Conservation (phyloP, 768 basidiomycete genomes). For the Leccinum imitatum region DNA sequence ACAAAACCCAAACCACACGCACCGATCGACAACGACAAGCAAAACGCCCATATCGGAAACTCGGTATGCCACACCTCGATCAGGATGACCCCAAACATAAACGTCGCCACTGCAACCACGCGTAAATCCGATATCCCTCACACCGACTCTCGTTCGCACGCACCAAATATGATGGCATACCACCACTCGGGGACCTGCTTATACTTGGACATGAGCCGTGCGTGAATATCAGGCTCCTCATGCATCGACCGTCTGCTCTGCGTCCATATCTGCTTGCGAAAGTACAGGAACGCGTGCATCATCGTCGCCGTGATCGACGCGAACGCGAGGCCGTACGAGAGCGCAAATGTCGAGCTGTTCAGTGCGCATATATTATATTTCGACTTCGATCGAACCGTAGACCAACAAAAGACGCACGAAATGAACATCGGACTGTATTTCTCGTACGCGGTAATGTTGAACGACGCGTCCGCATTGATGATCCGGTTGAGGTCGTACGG, state of each 20-base stretch:
- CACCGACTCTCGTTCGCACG: neutral
- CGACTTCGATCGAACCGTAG: neutral
- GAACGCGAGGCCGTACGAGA: slow-evolving; percentile 79
- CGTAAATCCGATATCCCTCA: neutral
- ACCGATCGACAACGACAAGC: slow-evolving; percentile 33
- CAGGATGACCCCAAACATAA: slow-evolving; percentile 57
- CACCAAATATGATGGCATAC: slow-evolving; percentile 40
- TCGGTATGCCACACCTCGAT: slow-evolving; percentile 63
- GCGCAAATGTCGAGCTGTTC: slow-evolving; percentile 60
- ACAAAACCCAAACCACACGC: slow-evolving; percentile 15
- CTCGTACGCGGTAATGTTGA: slow-evolving; percentile 56
- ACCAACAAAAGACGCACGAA: slow-evolving; percentile 27
- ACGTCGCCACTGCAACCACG: slow-evolving; percentile 39
- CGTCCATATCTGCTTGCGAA: slow-evolving; percentile 75
- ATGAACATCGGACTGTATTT: slow-evolving; percentile 63
- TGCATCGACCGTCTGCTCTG: slow-evolving; percentile 68
- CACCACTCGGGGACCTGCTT: slow-evolving; percentile 63
- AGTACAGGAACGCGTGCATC: slow-evolving; percentile 71
- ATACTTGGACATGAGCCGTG: slow-evolving; percentile 56
- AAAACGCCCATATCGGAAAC: slow-evolving; percentile 42
- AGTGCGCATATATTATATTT: neutral
- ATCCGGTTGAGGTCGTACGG: slow-evolving; percentile 59
- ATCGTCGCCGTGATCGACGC: slow-evolving; percentile 76
- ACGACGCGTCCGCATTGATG: slow-evolving; percentile 50
- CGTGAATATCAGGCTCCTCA: slow-evolving; percentile 78